Evolutionary conservation across 768 basidiomycete species (phyloP).

Genomic region (Clavulina sp.): DNA sequence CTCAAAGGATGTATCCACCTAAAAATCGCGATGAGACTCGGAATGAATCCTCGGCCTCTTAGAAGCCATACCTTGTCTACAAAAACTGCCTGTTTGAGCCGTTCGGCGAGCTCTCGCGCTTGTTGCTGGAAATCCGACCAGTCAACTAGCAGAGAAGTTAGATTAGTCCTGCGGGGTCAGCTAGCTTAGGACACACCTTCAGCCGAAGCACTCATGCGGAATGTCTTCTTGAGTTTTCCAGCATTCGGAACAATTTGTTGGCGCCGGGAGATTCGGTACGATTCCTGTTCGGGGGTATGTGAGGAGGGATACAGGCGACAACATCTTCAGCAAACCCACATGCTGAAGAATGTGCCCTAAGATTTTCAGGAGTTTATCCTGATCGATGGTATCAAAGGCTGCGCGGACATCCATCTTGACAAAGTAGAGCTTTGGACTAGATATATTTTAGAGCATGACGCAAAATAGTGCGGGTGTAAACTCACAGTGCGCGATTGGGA

Average conservation of each 20-base stretch:
- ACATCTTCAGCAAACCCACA: too few species aligned
- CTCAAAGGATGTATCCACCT: conserved; percentile 38
- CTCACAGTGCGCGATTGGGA: too few species aligned
- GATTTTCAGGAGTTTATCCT: conserved; percentile 65
- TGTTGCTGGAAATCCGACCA: conserved; percentile 54
- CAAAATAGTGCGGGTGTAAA: too few species aligned
- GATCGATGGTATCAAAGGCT: conserved; percentile 93
- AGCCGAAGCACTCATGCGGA: conserved; percentile 43
- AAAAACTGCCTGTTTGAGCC: conserved; percentile 61
- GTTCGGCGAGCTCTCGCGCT: conserved; percentile 46
- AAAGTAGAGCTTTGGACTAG: conserved; percentile 82
- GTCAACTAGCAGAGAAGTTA: conserved; percentile 36
- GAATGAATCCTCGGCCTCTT: background rate
- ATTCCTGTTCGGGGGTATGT: conserved; percentile 32
- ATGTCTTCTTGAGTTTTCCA: conserved; percentile 40
- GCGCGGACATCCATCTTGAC: conserved; percentile 93
- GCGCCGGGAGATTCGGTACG: conserved; percentile 53
- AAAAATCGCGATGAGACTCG: background rate
- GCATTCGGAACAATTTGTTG: conserved; percentile 41
- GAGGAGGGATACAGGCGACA: background rate
- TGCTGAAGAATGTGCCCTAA: conserved; percentile 55
- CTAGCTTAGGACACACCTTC: too few species aligned
- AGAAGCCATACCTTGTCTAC: conserved; percentile 49
- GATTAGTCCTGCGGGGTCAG: too few species aligned
- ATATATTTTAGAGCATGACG: too few species aligned